These are phyloP conservation scores for Candida albicans DNA, from an alignment of 1,139 yeast species.

Conservation along the genomic window DNA sequence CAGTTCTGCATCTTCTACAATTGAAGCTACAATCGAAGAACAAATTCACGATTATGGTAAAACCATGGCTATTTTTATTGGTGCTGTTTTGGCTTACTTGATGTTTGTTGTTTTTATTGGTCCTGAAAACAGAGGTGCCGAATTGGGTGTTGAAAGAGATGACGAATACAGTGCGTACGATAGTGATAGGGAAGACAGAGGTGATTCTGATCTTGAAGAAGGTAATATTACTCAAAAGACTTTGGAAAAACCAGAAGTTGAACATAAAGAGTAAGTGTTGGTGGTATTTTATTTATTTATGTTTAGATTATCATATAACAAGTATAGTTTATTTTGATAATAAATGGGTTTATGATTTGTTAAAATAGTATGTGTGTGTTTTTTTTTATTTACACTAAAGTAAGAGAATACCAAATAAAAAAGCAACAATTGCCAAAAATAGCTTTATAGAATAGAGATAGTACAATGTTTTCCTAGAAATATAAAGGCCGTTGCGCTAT, in stretches of 20 bases:
- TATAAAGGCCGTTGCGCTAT: no score
- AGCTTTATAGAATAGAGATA: no score
- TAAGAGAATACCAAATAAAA: no score
- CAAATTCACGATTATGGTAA: slow-evolving; percentile 31
- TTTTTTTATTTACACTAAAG: no score
- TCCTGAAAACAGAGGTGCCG: slow-evolving; percentile 63
- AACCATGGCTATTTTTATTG: slow-evolving; percentile 84
- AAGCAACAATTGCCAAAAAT: no score
- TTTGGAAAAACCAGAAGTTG: slow-evolving; percentile 10
- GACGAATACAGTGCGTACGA: slow-evolving; percentile 14
- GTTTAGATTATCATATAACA: no score
- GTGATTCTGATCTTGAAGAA: slow-evolving; percentile 7
- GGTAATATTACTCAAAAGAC: background rate
- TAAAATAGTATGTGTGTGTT: no score
- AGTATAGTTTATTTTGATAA: background rate
- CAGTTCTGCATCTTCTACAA: slow-evolving; percentile 81
- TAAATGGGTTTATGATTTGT: background rate
- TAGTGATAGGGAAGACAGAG: slow-evolving; percentile 9
- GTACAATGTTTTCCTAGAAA: no score
- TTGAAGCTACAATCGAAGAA: slow-evolving; percentile 60
- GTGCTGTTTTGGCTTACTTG: slow-evolving; percentile 69
- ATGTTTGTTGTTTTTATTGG: slow-evolving; percentile 63
- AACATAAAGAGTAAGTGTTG: slow-evolving; percentile 9
- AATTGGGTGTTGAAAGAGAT: slow-evolving; percentile 27
- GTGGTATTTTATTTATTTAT: background rate